Conservation (phyloP, 2,329 filamentous ascomycete genomes). For the Claviceps spartinae region DNA sequence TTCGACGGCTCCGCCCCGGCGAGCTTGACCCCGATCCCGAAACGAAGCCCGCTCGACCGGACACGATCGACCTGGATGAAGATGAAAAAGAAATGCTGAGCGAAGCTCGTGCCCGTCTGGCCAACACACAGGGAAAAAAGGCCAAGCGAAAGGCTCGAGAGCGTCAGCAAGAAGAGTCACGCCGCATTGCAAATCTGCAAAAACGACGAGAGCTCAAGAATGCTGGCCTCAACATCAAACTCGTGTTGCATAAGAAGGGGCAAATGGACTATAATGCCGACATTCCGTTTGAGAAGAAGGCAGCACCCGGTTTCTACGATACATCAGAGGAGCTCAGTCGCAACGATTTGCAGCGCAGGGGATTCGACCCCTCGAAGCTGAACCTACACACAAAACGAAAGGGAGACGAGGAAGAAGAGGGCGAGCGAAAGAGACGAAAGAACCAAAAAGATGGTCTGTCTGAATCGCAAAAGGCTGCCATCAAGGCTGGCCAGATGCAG, state of each 20-base stretch:
- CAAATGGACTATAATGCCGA: conserved; percentile 99
- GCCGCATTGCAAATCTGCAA: conserved; percentile 77
- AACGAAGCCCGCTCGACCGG: conserved; percentile 85
- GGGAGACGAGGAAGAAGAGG: conserved; percentile 74
- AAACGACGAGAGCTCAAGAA: conserved; percentile 95
- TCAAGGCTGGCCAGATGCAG: conserved; percentile 88
- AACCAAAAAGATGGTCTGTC: conserved; percentile 73
- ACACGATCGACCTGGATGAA: conserved; percentile 96
- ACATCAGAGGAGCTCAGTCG: conserved; percentile 65
- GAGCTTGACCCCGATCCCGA: conserved; percentile 97
- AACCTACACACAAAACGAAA: conserved; percentile 87
- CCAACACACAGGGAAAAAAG: conserved; percentile 98
- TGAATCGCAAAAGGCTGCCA: conserved; percentile 69
- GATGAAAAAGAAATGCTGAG: conserved; percentile 99
- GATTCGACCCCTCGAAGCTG: conserved; percentile 86
- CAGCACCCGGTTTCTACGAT: conserved; percentile 83
- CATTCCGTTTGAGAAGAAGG: conserved; percentile 91
- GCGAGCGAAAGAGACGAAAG: conserved; percentile 75
- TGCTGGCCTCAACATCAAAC: conserved; percentile 95
- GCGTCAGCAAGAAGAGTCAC: conserved; percentile 86
- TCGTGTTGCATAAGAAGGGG: conserved; percentile 78
- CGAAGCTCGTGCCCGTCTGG: conserved; percentile 87
- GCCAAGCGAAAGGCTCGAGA: conserved; percentile 95
- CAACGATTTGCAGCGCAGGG: conserved; percentile 74
- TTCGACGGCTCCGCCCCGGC: conserved; percentile 74